Evolutionary conservation across 1,139 yeast genomes (phyloP).

Genomic region (Suhomyces maxii): DNA sequence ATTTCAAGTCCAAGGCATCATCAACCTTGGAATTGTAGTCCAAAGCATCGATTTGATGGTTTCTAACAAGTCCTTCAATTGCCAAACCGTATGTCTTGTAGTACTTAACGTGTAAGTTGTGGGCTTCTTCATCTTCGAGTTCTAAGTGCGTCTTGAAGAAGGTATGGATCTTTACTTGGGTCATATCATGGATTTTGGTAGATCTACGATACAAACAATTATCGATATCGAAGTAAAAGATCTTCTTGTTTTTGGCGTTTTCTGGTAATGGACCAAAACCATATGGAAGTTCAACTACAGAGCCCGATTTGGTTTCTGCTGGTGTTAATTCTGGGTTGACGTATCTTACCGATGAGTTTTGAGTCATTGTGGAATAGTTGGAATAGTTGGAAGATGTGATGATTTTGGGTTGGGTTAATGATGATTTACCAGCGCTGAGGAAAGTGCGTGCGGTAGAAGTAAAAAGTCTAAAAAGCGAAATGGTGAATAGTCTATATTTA

Average conservation of each 20-base stretch:
- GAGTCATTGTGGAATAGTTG: neutral
- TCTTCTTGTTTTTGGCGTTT: slow-evolving; percentile 33
- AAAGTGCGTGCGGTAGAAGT: no score
- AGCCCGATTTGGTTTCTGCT: slow-evolving; percentile 26
- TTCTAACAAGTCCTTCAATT: slow-evolving; percentile 82
- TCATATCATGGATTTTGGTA: slow-evolving; percentile 75
- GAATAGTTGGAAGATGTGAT: neutral
- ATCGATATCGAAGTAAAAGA: slow-evolving; percentile 89
- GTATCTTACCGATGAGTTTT: slow-evolving; percentile 10
- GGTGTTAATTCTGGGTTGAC: slow-evolving; percentile 18
- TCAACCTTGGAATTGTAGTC: slow-evolving; percentile 88
- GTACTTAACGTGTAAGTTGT: slow-evolving; percentile 65
- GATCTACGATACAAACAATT: slow-evolving; percentile 81
- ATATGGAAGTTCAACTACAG: slow-evolving; percentile 40
- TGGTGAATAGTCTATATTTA: no score
- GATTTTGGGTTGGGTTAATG: neutral
- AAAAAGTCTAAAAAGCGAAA: no score
- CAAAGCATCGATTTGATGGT: slow-evolving; percentile 81
- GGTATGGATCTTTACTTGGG: slow-evolving; percentile 82
- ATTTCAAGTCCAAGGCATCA: slow-evolving; percentile 84
- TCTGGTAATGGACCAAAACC: slow-evolving; percentile 50
- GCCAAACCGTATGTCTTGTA: slow-evolving; percentile 90
- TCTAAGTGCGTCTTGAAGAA: slow-evolving; percentile 68
- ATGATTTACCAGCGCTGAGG: no score
- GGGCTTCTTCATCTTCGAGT: slow-evolving; percentile 75